These are phyloP conservation scores for Populus simonii DNA, from an alignment of 345 rosid species.

Conservation along the genomic window DNA sequence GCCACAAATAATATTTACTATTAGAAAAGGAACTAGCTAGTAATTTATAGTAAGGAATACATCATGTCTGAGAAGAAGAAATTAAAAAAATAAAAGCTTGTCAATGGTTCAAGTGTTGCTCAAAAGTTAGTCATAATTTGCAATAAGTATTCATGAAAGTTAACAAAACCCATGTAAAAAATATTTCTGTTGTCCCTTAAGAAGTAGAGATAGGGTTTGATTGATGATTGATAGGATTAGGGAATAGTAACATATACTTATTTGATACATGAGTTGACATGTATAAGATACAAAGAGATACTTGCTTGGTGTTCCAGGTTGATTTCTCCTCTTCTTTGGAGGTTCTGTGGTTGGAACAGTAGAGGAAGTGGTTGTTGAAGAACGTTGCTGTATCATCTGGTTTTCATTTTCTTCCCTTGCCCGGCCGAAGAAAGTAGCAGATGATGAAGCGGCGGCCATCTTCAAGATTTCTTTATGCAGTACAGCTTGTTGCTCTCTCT, in stretches of 20 bases:
- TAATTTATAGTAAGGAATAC: neutral
- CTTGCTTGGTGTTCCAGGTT: slow-evolving; percentile 30
- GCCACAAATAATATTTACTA: neutral
- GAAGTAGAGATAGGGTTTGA: neutral
- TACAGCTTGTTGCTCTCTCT: neutral
- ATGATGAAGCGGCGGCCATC: slow-evolving; percentile 26
- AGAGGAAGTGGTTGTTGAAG: slow-evolving; percentile 13
- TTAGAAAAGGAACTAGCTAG: neutral
- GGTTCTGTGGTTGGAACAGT: slow-evolving; percentile 4
- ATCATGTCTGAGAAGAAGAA: neutral
- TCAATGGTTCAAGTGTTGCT: neutral
- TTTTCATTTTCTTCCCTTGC: slow-evolving; percentile 15
- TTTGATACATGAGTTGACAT: neutral
- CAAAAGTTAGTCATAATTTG: neutral
- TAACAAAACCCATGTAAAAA: neutral
- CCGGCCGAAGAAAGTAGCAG: slow-evolving; percentile 4
- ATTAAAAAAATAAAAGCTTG: neutral
- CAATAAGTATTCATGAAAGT: neutral
- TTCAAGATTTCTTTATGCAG: neutral
- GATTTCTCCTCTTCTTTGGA: slow-evolving; percentile 26
- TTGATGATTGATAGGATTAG: neutral
- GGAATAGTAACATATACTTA: neutral
- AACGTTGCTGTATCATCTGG: slow-evolving; percentile 11
- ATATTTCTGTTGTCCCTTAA: neutral
- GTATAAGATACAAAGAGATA: neutral